These are phyloP conservation scores for Arachis stenosperma DNA, from an alignment of 306 rosid species.

Conservation along the genomic window DNA sequence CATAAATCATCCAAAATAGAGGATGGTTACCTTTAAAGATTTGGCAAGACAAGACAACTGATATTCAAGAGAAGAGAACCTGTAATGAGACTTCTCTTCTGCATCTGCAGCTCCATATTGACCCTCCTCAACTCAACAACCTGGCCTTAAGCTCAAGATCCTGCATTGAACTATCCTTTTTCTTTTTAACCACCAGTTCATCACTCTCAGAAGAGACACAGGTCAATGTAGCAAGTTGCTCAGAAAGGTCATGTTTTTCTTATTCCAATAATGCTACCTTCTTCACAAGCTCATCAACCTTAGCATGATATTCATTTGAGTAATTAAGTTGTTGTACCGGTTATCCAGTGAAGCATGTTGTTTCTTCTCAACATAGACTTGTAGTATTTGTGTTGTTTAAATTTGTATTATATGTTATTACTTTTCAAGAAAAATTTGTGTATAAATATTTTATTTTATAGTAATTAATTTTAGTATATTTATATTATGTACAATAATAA, in stretches of 20 bases:
- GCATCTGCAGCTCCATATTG: conserved; percentile 91
- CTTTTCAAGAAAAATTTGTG: too few relatives aligned
- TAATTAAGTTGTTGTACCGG: too few relatives aligned
- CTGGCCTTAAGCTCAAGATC: conserved; percentile 64
- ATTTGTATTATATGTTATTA: too few relatives aligned
- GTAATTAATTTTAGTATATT: too few relatives aligned
- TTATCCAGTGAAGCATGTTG: too few relatives aligned
- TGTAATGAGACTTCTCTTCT: conserved; percentile 81
- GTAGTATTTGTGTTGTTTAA: too few relatives aligned
- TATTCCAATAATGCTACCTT: conserved; percentile 62
- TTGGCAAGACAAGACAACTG: conserved; percentile 62
- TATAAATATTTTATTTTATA: too few relatives aligned
- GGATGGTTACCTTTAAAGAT: conserved; percentile 61
- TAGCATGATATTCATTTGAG: conserved; percentile 23
- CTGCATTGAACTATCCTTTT: conserved; percentile 37
- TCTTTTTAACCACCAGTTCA: conserved; percentile 43
- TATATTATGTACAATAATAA: too few relatives aligned
- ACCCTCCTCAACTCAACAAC: conserved; percentile 87
- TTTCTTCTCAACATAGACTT: too few relatives aligned
- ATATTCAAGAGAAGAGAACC: conserved; percentile 67
- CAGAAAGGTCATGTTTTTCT: conserved; percentile 57
- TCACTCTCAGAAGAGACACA: conserved; percentile 51
- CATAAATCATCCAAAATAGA: neutral
- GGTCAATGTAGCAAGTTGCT: conserved; percentile 52
- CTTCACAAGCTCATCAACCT: conserved; percentile 59